Evolutionary conservation across 208 protist species (phyloP).

Genomic region (Tetramitus jugosus): DNA sequence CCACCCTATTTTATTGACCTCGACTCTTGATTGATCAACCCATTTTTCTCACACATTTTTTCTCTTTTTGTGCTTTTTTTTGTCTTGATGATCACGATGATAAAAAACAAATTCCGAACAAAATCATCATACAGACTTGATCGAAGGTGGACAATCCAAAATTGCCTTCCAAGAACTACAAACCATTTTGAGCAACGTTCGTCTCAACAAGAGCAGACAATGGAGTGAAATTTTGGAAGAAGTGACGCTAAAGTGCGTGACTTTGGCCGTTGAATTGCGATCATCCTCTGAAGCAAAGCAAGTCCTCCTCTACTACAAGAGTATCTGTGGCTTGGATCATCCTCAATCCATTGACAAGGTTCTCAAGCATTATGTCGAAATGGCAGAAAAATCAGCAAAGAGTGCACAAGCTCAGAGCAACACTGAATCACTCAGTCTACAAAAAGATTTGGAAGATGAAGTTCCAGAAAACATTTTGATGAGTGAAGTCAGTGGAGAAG

Average conservation of each 20-base stretch:
- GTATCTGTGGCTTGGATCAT: neutral
- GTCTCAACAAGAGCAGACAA: neutral
- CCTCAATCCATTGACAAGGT: neutral
- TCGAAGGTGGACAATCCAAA: neutral
- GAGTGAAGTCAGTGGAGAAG: conserved; percentile 24
- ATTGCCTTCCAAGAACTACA: neutral
- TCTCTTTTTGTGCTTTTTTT: too few species aligned
- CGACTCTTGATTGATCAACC: too few species aligned
- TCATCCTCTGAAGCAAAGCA: neutral
- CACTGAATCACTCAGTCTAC: neutral
- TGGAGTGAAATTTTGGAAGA: conserved; percentile 20
- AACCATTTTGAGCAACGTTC: neutral
- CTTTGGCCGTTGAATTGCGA: neutral
- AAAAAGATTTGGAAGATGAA: conserved; percentile 22
- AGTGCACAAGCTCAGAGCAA: neutral
- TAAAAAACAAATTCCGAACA: too few species aligned
- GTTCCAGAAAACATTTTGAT: conserved; percentile 25
- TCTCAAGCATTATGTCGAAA: neutral
- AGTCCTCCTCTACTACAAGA: neutral
- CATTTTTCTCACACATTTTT: too few species aligned
- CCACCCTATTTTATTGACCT: too few species aligned
- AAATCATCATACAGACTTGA: conserved; percentile 6
- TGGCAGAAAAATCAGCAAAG: neutral
- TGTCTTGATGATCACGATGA: too few species aligned
- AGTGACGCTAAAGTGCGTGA: neutral